phyloP scores from a whole-genome alignment of 2,329 filamentous ascomycete genomes.

The Fusarium ramigenum region DNA sequence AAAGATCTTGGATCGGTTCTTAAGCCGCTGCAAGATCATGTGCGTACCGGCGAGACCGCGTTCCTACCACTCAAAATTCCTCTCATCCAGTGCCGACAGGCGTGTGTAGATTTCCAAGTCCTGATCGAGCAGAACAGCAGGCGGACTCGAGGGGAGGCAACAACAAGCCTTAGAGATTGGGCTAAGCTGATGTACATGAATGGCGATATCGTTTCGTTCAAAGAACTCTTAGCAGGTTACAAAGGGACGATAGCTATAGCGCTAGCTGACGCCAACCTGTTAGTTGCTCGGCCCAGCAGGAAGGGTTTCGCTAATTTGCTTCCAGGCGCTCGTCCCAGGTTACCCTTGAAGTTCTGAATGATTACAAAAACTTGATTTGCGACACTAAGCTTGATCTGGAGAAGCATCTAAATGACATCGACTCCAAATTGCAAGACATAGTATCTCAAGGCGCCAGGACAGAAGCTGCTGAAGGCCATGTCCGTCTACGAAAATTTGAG shows the following conservation, averaged over 20 bases:
- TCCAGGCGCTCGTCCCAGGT: neutral
- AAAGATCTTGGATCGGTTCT: neutral
- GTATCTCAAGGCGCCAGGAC: neutral
- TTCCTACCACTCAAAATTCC: slow-evolving; percentile 44
- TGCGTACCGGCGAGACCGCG: slow-evolving; percentile 5
- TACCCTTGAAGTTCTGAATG: slow-evolving; percentile 21
- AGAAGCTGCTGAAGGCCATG: neutral
- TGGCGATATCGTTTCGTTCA: slow-evolving; percentile 54
- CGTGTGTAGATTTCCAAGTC: slow-evolving; percentile 53
- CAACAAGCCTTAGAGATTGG: slow-evolving; percentile 53
- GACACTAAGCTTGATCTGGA: slow-evolving; percentile 34
- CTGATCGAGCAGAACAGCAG: slow-evolving; percentile 47
- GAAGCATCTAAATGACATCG: slow-evolving; percentile 13
- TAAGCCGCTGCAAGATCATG: neutral
- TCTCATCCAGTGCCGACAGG: slow-evolving; percentile 52
- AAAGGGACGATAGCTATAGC: slow-evolving; percentile 45
- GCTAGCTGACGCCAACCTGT: slow-evolving; percentile 36
- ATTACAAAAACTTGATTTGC: slow-evolving; percentile 35
- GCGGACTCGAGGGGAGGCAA: neutral
- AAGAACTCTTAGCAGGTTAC: slow-evolving; percentile 51
- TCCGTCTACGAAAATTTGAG: neutral
- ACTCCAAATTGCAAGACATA: slow-evolving; percentile 12
- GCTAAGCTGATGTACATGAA: slow-evolving; percentile 55
- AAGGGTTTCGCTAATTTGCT: neutral
- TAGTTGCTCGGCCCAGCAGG: neutral